Evolutionary conservation across 1,284 basidiomycete genomes (phyloP), one percentile per base, ranked within the genome.

Genomic region (Puccinia triticina): DNA sequence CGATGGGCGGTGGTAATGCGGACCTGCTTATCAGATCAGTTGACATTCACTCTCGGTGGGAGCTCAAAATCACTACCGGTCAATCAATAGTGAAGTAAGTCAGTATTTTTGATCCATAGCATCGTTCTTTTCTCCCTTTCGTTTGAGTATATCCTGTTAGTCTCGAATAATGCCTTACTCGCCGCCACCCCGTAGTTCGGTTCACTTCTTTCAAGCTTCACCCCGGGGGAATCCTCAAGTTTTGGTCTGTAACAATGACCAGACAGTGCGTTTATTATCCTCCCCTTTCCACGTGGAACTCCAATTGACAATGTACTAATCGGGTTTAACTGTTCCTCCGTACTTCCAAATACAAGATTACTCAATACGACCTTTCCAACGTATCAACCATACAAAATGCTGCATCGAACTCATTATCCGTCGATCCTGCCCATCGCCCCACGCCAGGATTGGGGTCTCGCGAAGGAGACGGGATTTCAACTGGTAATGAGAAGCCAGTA

Each of bases 201-300:
- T 72, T 82, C 59, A 61, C 37, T 82, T 82, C 43, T 73, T 72
- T 76, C 80, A 74, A 75, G 32, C 59, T 34, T 74, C 55, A 29
- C 34, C n/a, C 29, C 37, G 71, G 26, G 32, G 48, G 1, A 74
- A 75, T 53, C 59, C 72, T 53, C 71, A 82, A 50, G 32, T 82
- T 34, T 75, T 82, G 48, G 72, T 82, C 57, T 82, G 80, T 34
- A 82, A 82, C 26, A 82, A 82, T 69, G 80, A 82, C 64, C 80
- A 82, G 37, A 82, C 80, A 11, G 80, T 82, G 46, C 43, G 59
- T 72, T 46, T 12, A 50, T 18, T 37, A 55, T 69, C 11, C 55
- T 79, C n/a, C 2, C n/a, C n/a, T 80, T 59, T 79, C 18, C 37
- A 37, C 23, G 37, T 57, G 29, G 40, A 29, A 18, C 23, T 26